phyloP scores from a whole-genome alignment of 139 green algal genomes.

The Astrephomene gubernaculifera region DNA sequence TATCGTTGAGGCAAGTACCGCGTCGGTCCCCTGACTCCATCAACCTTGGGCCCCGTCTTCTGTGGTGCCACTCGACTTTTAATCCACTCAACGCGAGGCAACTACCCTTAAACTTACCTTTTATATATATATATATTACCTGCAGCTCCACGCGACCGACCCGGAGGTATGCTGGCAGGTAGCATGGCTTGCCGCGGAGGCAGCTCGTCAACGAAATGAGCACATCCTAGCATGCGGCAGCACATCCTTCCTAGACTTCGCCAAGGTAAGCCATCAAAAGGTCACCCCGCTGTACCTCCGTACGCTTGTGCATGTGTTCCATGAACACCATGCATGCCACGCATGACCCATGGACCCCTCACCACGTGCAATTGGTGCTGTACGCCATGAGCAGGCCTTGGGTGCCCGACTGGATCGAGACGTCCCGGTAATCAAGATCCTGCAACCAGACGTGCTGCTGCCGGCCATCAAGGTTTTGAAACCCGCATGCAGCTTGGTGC shows the following conservation, averaged over 20 bases:
- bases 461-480: background rate
- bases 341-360: too few species aligned
- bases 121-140: too few species aligned
- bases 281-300: too few species aligned
- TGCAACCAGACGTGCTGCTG: background rate
- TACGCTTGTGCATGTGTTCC: background rate
- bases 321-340: background rate
- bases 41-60: too few species aligned
- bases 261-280: background rate
- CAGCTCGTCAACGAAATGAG: background rate
- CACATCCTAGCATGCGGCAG: background rate
- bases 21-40: too few species aligned
- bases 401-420: too few species aligned
- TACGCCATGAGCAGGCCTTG: too few species aligned
- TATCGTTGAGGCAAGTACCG: conserved; percentile 19
- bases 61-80: too few species aligned
- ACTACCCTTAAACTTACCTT: too few species aligned
- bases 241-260: background rate
- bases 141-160: background rate
- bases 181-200: conserved; percentile 9
- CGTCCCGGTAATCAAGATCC: too few species aligned
- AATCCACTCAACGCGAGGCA: too few species aligned
- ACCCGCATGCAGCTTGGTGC: background rate
- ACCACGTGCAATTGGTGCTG: too few species aligned
- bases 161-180: background rate